Percentiles rank a stretch among this genome's conserved stretches.
Conservation (phyloP, 257 asterid species). For the Haberlea rhodopensis region DNA sequence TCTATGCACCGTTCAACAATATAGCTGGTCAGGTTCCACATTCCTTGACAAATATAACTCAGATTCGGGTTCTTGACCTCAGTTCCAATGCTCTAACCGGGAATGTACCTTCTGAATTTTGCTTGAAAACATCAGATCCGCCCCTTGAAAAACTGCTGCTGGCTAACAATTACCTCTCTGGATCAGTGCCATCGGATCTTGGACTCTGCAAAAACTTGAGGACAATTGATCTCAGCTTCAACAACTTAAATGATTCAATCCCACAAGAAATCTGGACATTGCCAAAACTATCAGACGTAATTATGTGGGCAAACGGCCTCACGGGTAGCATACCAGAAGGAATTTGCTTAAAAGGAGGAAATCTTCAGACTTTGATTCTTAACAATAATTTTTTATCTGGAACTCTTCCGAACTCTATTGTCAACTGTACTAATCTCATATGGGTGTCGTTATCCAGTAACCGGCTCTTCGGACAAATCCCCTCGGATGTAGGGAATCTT, state of each 20-base stretch:
- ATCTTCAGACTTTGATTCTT: slow-evolving; percentile 75
- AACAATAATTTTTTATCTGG: slow-evolving; percentile 74
- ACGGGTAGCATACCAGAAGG: slow-evolving; percentile 76
- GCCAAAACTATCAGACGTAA: slow-evolving; percentile 62
- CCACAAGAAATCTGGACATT: slow-evolving; percentile 69
- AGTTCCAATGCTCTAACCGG: slow-evolving; percentile 70
- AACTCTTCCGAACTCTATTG: slow-evolving; percentile 62
- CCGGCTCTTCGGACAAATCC: slow-evolving; percentile 61
- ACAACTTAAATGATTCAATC: slow-evolving; percentile 48
- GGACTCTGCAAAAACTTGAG: slow-evolving; percentile 56
- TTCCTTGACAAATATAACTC: slow-evolving; percentile 52
- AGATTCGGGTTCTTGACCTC: slow-evolving; percentile 69
- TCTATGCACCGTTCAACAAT: slow-evolving; percentile 60
- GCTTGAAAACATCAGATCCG: slow-evolving; percentile 39
- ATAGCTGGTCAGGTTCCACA: slow-evolving; percentile 64
- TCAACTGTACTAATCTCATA: slow-evolving; percentile 72
- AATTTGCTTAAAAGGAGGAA: slow-evolving; percentile 73
- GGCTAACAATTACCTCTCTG: slow-evolving; percentile 62
- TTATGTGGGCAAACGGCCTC: slow-evolving; percentile 84
- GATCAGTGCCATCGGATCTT: slow-evolving; percentile 60
- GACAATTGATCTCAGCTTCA: slow-evolving; percentile 83
- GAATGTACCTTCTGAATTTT: slow-evolving; percentile 60
- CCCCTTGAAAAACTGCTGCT: slow-evolving; percentile 54
- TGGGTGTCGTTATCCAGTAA: slow-evolving; percentile 88
- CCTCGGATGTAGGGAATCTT: slow-evolving; percentile 62